Base-by-base conservation (phyloP, 169 alveolate species). In the Cryptosporidium tyzzeri region DNA sequence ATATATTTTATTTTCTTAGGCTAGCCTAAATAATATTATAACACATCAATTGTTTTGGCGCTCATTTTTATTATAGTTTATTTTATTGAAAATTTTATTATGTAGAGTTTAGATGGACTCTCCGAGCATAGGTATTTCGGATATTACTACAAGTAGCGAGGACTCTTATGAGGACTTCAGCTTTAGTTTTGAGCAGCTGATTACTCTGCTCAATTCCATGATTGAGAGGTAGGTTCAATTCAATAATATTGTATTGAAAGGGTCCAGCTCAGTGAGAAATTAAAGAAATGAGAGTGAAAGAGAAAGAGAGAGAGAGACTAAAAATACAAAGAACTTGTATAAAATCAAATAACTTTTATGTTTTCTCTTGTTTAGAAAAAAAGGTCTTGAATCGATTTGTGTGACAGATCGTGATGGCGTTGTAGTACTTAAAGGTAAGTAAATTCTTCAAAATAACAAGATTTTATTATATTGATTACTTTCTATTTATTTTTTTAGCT, bases 381-480 rank as follows among this genome's bases (percentile, higher is more conserved):
- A 18, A 26, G 87, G 87, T 16, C 29, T 80, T 31, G 41, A 80
- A 31, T 37, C 80, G 7, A 80, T 80, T 37, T 26, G 31, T 23
- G 62, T 80, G 31, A 61, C 87, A 12, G 87, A 80, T 45, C 55
- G 29, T 16, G 87, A 80, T 45, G 87, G 87, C 3, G 75, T 80
- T 23, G 53, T 44, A 14, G 70, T 80, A 6, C 58, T 80, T 23
- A 80, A 80, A 80, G 87, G 87, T 80, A 21, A 21, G 73, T 73
- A 45, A 45, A n/a, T 21, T 7, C 14, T 23, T 21, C 31, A n/a
- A 8, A 7, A 6, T 9, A 23, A 26, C 8, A 16, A 23, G 35
- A 23, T 26, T 26, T 26, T n/a, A 5, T 0, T n/a, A n/a, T 23
- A 21, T 9, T 55, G 18, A 10, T 55, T 10, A 55, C 12, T 55